Percentiles rank a stretch among this genome's conserved stretches.
phyloP scores from a whole-genome alignment of 164 flowering plant genomes.

The Warburgia ugandensis region DNA sequence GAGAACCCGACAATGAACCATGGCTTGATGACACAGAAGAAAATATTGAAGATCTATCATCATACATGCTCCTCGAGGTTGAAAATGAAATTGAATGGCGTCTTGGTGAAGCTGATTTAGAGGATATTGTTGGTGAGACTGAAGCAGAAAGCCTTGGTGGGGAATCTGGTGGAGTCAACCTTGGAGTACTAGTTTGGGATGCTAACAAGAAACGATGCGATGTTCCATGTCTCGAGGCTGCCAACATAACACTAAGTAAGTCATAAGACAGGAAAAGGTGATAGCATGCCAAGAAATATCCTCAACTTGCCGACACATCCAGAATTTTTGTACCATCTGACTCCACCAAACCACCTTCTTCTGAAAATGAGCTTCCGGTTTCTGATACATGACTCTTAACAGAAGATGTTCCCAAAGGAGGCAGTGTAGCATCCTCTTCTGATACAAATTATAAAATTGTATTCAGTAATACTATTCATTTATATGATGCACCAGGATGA shows the following conservation, averaged over 20 bases:
- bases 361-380: slow-evolving; percentile 33
- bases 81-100: slow-evolving; percentile 75
- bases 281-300: not conserved
- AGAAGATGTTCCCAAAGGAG: slow-evolving; percentile 40
- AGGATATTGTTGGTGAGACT: slow-evolving; percentile 52
- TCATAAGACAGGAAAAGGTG: not conserved
- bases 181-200: slow-evolving; percentile 71
- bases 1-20: slow-evolving; percentile 43
- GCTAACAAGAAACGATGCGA: slow-evolving; percentile 52
- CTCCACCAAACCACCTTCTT: slow-evolving; percentile 33
- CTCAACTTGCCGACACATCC: not conserved
- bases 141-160: slow-evolving; percentile 67
- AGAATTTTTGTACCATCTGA: slow-evolving; percentile 35
- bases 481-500: too few relatives aligned
- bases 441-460: slow-evolving; percentile 14
- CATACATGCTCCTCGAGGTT: slow-evolving; percentile 51
- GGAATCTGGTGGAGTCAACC: slow-evolving; percentile 78
- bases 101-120: slow-evolving; percentile 66
- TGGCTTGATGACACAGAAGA: slow-evolving; percentile 52
- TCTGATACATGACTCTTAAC: slow-evolving; percentile 39
- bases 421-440: slow-evolving; percentile 49
- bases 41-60: slow-evolving; percentile 52
- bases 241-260: slow-evolving; percentile 1
- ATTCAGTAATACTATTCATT: too few relatives aligned
- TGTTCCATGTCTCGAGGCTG: slow-evolving; percentile 46